phyloP scores from a whole-genome alignment of 495 filamentous ascomycete genomes.

The Aspergillus conjunctus region DNA sequence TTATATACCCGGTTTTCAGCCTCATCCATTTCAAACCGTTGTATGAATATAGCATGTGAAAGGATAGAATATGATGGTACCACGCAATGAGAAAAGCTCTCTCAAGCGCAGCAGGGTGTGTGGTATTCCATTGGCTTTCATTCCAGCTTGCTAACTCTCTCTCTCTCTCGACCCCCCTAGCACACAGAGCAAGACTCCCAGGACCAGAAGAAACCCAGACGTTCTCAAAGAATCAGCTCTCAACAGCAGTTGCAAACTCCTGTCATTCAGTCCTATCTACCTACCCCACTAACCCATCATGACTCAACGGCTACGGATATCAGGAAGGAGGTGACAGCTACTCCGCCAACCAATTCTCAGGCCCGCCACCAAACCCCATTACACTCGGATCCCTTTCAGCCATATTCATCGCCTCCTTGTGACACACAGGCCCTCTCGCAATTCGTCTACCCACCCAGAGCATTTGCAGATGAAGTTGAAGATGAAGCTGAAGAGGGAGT shows the following conservation, averaged over 20 bases:
- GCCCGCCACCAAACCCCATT: conserved; percentile 52
- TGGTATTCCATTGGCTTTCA: conserved; percentile 2
- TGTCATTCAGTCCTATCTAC: conserved; percentile 67
- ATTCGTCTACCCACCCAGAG: conserved; percentile 72
- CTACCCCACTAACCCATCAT: conserved; percentile 77
- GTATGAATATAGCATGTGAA: conserved; percentile 12
- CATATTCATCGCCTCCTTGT: conserved; percentile 65
- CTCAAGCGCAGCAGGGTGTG: conserved; percentile 55
- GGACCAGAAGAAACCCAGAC: conserved; percentile 54
- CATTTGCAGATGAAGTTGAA: conserved; percentile 76
- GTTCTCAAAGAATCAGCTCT: conserved; percentile 53
- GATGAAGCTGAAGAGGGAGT: conserved; percentile 83
- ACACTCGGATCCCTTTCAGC: conserved; percentile 62
- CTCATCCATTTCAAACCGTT: neutral
- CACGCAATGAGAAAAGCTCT: conserved; percentile 52
- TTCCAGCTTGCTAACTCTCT: neutral
- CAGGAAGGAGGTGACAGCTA: conserved; percentile 71
- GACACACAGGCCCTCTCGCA: conserved; percentile 76
- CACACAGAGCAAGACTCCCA: conserved; percentile 40
- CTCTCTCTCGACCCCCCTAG: conserved; percentile 27
- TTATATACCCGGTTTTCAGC: neutral
- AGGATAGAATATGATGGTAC: conserved; percentile 43
- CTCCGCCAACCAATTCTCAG: conserved; percentile 64
- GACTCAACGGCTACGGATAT: conserved; percentile 63
- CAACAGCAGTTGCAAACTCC: conserved; percentile 61